These are phyloP conservation scores for Trichoderma erinaceum DNA, from an alignment of 495 filamentous ascomycete genomes.

Conservation along the genomic window DNA sequence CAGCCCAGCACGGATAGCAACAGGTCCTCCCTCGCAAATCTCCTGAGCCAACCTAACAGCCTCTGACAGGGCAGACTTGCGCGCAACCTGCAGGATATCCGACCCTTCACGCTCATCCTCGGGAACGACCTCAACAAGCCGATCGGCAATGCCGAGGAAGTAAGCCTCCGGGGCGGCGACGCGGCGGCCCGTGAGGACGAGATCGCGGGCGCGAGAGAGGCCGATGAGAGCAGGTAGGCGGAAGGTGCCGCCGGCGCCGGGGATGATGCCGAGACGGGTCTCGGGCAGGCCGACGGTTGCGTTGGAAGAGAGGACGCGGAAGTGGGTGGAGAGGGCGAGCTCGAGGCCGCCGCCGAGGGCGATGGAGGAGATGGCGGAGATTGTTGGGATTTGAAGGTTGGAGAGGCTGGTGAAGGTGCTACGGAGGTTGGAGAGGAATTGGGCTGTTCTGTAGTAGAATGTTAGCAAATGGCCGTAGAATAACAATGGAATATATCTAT, in stretches of 20 bases:
- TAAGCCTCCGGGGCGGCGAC: conserved; percentile 75
- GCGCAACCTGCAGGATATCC: conserved; percentile 38
- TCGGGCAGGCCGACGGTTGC: conserved; percentile 79
- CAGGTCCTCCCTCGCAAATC: conserved; percentile 82
- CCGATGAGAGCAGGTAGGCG: conserved; percentile 76
- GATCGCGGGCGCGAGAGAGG: conserved; percentile 63
- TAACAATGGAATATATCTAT: background rate
- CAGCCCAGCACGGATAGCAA: conserved; percentile 67
- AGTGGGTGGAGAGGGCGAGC: conserved; percentile 75
- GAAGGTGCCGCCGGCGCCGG: conserved; percentile 88
- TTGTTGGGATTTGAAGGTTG: conserved; percentile 75
- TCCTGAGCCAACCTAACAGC: conserved; percentile 71
- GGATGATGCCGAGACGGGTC: conserved; percentile 85
- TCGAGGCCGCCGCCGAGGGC: conserved; percentile 93
- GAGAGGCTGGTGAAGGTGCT: conserved; percentile 61
- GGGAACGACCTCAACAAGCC: conserved; percentile 66
- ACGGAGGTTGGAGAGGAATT: conserved; percentile 72
- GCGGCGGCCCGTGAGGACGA: conserved; percentile 78
- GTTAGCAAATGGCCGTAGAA: conserved; percentile 9
- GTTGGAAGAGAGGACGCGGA: conserved; percentile 73
- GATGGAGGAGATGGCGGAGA: conserved; percentile 70
- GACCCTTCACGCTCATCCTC: conserved; percentile 41
- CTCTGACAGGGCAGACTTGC: conserved; percentile 60
- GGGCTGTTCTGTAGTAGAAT: conserved; percentile 49
- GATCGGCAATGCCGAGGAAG: conserved; percentile 74